Base-by-base conservation (phyloP, 2,329 filamentous ascomycete genomes). In the Atkinsonella hypoxylon region DNA sequence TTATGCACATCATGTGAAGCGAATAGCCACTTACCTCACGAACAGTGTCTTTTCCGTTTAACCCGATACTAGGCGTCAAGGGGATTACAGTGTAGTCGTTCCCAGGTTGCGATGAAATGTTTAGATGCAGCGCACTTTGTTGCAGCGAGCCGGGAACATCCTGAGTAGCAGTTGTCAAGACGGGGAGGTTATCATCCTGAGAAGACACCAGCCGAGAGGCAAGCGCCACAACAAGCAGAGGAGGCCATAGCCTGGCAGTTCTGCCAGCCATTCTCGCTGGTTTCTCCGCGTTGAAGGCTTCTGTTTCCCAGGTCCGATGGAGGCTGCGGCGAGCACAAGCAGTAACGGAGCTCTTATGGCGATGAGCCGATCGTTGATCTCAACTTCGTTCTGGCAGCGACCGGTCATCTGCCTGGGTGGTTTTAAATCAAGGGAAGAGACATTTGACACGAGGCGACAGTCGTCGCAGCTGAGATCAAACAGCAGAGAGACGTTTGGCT, bases 81-180 rank as follows among this genome's bases (percentile, higher is more conserved):
- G 74, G 74, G 38, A 74, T 67, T 17, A 76, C 65, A 18, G 65
- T 64, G 54, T 70, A 75, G 66, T 48, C 2, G 62, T 54, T 5
- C 58, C 39, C 57, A 10, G 62, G 53, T 18, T 58, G 61, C 5
- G 59, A 55, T 15, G 63, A 62, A 6, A 75, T 55, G 40, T 62
- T 61, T 45, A 77, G 62, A 41, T 68, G 64, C 66, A 77, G 68
- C 45, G 64, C 62, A 38, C 65, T 70, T 18, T 63, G 59, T 3
- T 59, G 49, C 49, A 69, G 65, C 70, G 68, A 74, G 31, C 61
- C 57, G 3, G 70, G 68, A 0, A 69, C 58, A 2, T 68, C 60
- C 36, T 57, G 55, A 52, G 68, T 58, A 11, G 66, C 55, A 22
- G 64, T 62, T 32, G 67, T 71, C n/a, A 52, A 49, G 31, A 53